Percentiles rank a stretch among this genome's conserved stretches.
phyloP scores from a whole-genome alignment of 805 yeast species.

The Wickerhamomyces pijperi region DNA sequence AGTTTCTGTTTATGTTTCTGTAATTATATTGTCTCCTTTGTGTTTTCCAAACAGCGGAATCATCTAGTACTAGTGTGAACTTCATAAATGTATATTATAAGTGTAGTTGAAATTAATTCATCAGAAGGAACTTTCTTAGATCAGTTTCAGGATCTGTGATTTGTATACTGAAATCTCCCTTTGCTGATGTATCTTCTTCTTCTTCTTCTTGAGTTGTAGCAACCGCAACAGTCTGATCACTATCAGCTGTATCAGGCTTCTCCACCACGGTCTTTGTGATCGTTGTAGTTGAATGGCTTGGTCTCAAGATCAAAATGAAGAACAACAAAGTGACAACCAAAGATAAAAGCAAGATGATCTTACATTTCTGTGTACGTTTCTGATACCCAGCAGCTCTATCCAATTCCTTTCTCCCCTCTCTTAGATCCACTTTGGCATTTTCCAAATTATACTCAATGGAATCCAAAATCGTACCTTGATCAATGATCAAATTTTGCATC shows the following conservation, averaged over 20 bases:
- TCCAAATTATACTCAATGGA: constrained; percentile 87
- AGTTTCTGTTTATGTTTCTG: background rate
- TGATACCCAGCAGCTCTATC: constrained; percentile 72
- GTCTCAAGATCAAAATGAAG: constrained; percentile 60
- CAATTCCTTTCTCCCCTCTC: constrained; percentile 69
- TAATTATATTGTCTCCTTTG: background rate
- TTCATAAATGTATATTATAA: too few species aligned
- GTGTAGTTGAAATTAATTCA: too few species aligned
- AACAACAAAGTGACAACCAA: constrained; percentile 63
- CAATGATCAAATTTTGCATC: constrained; percentile 82
- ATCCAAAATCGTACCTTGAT: constrained; percentile 90
- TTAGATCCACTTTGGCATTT: constrained; percentile 65
- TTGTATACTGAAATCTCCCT: background rate
- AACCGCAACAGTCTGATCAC: background rate
- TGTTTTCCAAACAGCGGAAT: background rate
- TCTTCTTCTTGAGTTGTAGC: background rate
- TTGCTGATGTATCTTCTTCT: background rate
- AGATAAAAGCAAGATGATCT: constrained; percentile 62
- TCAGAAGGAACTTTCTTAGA: background rate
- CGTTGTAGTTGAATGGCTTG: constrained; percentile 19
- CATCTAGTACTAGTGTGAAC: background rate
- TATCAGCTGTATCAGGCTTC: background rate
- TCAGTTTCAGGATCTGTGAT: background rate
- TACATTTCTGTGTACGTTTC: constrained; percentile 83
- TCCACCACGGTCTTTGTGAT: background rate